A percentile compares a stretch with the other conserved stretches of the same genome.
Conservation (phyloP, 495 filamentous ascomycete species). For the Penicillium paradoxum region DNA sequence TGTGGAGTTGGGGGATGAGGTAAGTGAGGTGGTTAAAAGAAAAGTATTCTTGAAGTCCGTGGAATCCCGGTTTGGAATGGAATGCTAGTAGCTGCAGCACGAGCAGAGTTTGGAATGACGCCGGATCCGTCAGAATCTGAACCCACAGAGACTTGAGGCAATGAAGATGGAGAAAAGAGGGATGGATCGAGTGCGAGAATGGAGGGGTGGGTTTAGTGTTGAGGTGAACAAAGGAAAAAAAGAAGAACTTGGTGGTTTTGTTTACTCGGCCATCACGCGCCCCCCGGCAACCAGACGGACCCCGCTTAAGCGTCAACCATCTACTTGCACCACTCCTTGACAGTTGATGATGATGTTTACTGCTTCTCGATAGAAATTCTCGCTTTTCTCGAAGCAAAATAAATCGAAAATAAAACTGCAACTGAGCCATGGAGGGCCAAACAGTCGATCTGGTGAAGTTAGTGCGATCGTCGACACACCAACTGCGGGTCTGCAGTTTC, state of each 20-base stretch:
- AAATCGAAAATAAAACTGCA: not conserved
- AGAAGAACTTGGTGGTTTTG: not conserved
- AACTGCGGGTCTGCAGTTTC: constrained; percentile 12
- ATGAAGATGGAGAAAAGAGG: constrained; percentile 7
- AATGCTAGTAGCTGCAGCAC: constrained; percentile 29
- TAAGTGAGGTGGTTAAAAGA: not conserved
- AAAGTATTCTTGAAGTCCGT: constrained; percentile 7
- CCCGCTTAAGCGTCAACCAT: not conserved
- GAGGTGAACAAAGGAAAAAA: not conserved
- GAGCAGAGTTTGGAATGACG: constrained; percentile 43
- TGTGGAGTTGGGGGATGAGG: constrained; percentile 2
- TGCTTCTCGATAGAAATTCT: no score
- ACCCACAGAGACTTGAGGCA: constrained; percentile 21
- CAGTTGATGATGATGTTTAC: no score
- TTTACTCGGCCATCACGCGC: not conserved
- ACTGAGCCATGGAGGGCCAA: no score
- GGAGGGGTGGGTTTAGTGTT: not conserved
- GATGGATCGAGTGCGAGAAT: constrained; percentile 3
- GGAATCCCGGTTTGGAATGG: constrained; percentile 25
- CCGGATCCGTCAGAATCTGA: constrained; percentile 30
- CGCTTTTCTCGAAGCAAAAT: not conserved
- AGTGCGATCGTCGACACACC: constrained; percentile 11
- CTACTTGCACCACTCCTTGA: not conserved
- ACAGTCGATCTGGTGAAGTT: not conserved
- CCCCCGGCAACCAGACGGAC: constrained; percentile 6